These are phyloP conservation scores for Polymyxa betae DNA, from an alignment of 208 protist genomes.

Conservation along the genomic window DNA sequence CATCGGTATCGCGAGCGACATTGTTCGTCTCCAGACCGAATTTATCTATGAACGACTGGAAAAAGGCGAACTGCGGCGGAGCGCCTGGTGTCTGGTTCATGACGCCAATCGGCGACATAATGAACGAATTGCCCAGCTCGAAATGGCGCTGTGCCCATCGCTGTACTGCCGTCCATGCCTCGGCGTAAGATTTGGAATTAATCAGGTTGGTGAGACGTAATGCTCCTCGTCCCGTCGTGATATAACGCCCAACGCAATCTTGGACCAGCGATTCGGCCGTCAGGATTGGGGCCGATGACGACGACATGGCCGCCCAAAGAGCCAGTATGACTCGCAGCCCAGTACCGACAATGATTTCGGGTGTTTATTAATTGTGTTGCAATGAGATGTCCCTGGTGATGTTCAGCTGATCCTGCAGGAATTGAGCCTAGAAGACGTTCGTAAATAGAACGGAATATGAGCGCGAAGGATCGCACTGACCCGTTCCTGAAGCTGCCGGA, in stretches of 20 bases:
- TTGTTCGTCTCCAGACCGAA: not conserved
- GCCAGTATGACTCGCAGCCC: too few relatives aligned
- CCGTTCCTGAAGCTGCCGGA: too few relatives aligned
- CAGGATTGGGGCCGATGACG: not conserved
- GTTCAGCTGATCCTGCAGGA: too few relatives aligned
- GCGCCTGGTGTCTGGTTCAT: not conserved
- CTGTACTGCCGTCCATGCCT: not conserved
- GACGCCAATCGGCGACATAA: constrained; percentile 6
- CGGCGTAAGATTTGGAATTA: not conserved
- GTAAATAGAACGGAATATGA: too few relatives aligned
- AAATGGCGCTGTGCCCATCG: not conserved
- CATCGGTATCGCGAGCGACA: not conserved
- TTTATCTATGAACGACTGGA: not conserved
- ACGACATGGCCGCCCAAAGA: too few relatives aligned
- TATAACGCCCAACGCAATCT: constrained; percentile 30
- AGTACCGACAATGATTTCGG: too few relatives aligned
- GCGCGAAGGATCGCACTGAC: too few relatives aligned
- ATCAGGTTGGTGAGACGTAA: constrained; percentile 37
- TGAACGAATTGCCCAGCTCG: not conserved
- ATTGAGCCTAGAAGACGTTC: too few relatives aligned
- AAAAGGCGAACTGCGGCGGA: not conserved
- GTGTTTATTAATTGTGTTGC: too few relatives aligned
- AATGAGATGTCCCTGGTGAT: too few relatives aligned
- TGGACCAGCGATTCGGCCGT: constrained; percentile 23
- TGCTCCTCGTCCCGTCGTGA: not conserved